Evolutionary conservation across 768 basidiomycete species (phyloP), one percentile per base, ranked within the genome.

Genomic region (Russula lepida): DNA sequence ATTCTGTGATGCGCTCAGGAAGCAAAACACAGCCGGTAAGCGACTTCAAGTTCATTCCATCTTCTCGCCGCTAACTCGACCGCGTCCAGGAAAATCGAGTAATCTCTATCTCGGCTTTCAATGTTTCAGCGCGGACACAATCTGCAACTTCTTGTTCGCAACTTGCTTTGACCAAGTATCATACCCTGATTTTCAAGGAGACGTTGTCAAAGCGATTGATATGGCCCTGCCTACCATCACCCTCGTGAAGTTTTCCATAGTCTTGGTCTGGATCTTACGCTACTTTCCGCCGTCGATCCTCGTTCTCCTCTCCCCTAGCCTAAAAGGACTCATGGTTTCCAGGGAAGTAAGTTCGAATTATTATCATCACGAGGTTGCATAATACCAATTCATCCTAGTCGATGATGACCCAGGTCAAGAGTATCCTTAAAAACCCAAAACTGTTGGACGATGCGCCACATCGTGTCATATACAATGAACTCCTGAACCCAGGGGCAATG

Each of bases 71-170:
- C 12, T 6, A 15, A 25, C 49, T 52, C 1, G 33, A 7, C 12
- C 7, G 19, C 19, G 30, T 5, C 2, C 21, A 28, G 58, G 59
- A 49, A 63, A 52, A 27, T 71, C 76, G 4, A 67, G 68, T 4
- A 68, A 78, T 56, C 69, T 78, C n/a, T n/a, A n/a, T n/a, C n/a
- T n/a, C n/a, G n/a, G n/a, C n/a, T n/a, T n/a, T n/a, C n/a, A n/a
- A n/a, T 75, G 75, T 33, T 69, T 73, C 15, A 72, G 77, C 11
- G 66, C 78, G 62, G 79, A 79, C 62, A 73, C 77, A 51, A 76
- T 80, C 56, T 71, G 76, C 15, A 69, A 73, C 8, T 77, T 78
- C 63, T 75, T 74, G 61, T 78, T 79, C 54, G 71, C 72, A 9
- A 66, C 69, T 27, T 73, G 68, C 21, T 60, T 71, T 28, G 68